Evolutionary conservation across 176 grass and related monocot genomes (phyloP).

Genomic region (Luzula sylvatica): DNA sequence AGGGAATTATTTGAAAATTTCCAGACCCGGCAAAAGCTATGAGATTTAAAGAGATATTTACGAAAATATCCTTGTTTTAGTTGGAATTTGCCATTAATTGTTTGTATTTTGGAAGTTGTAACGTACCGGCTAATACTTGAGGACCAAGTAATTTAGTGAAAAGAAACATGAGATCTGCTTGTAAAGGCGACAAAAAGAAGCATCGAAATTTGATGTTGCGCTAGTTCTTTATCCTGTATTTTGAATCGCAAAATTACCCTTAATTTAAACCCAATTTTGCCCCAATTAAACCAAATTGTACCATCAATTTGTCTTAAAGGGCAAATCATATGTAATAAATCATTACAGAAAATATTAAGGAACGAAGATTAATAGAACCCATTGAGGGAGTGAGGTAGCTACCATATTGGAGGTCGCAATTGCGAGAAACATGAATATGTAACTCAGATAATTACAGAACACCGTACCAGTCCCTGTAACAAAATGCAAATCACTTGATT

Average conservation of each 20-base stretch:
- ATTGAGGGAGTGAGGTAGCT: conserved; percentile 73
- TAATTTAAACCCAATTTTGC: no score
- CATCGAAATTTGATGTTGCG: conserved; percentile 87
- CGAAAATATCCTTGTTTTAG: conserved; percentile 4
- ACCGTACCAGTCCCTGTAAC: conserved; percentile 71
- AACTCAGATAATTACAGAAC: conserved; percentile 83
- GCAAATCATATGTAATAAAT: background rate
- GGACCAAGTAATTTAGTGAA: conserved; percentile 72
- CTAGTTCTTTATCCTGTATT: conserved; percentile 63
- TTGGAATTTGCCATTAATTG: background rate
- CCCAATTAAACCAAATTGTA: no score
- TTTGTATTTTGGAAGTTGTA: background rate
- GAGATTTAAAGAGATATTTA: conserved; percentile 1
- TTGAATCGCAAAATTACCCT: no score
- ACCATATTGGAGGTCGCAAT: conserved; percentile 96
- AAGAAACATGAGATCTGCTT: conserved; percentile 75
- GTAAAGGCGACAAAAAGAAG: conserved; percentile 70
- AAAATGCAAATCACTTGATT: background rate
- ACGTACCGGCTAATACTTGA: conserved; percentile 62
- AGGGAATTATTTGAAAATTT: conserved; percentile 73
- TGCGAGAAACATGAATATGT: conserved; percentile 94
- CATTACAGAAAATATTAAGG: background rate
- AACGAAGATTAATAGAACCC: conserved; percentile 40
- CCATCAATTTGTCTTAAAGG: background rate
- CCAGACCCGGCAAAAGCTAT: conserved; percentile 76